phyloP scores from a whole-genome alignment of 208 protist genomes.

The Trypanosoma brucei region DNA sequence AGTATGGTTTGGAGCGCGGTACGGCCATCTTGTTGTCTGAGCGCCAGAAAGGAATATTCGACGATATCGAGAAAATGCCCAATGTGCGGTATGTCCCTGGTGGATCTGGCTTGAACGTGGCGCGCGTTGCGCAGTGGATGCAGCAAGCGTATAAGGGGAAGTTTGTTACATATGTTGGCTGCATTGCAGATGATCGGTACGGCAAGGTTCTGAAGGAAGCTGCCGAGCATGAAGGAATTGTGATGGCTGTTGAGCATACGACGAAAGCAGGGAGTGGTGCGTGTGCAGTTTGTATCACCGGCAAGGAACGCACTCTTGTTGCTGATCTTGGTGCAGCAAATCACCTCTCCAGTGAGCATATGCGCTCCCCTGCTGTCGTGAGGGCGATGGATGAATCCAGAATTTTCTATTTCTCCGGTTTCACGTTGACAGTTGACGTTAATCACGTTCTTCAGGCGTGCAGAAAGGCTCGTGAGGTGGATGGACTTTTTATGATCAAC shows the following conservation, averaged over 20 bases:
- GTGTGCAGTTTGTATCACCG: constrained; percentile 96
- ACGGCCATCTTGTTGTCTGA: constrained; percentile 87
- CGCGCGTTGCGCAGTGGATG: constrained; percentile 94
- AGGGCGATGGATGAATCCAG: constrained; percentile 44
- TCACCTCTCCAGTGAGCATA: constrained; percentile 90
- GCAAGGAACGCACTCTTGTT: constrained; percentile 93
- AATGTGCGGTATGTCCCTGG: constrained; percentile 95
- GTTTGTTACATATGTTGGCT: constrained; percentile 89
- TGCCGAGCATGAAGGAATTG: constrained; percentile 89
- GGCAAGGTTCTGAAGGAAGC: constrained; percentile 73
- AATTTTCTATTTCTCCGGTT: constrained; percentile 93
- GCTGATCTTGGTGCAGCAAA: constrained; percentile 97
- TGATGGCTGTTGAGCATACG: constrained; percentile 82
- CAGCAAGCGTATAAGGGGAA: constrained; percentile 42
- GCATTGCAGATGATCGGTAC: constrained; percentile 94
- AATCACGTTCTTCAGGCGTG: constrained; percentile 88
- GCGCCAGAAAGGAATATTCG: constrained; percentile 93
- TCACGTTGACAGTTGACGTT: constrained; percentile 94
- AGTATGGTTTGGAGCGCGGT: constrained; percentile 86
- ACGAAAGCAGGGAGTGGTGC: constrained; percentile 91
- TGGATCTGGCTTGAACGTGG: constrained; percentile 97
- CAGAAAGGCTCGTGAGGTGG: constrained; percentile 76
- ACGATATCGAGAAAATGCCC: constrained; percentile 66
- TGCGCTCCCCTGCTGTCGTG: constrained; percentile 61
- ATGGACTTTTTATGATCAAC: constrained; percentile 94